Evolutionary conservation across 1,284 basidiomycete genomes (phyloP), one percentile per base, ranked within the genome.

Genomic region (Bjerkandera adusta): DNA sequence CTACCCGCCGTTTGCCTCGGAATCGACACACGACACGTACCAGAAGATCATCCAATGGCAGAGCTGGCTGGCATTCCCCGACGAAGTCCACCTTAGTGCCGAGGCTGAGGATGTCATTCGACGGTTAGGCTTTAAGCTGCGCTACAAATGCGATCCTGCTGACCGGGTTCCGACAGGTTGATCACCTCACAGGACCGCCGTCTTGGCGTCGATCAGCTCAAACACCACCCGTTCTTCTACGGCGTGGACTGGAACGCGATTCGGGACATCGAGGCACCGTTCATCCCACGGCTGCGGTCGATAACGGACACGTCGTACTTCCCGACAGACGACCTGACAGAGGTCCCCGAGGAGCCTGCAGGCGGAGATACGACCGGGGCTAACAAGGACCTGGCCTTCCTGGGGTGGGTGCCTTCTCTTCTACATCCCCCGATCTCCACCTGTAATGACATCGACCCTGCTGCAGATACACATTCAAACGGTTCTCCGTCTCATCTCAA

Each of bases 41-140:
- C 88, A 95, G 68, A 99, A 99, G 75, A 99, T 99, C 59, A 85
- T 99, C 53, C 90, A 96, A 48, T 98, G 95, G 96, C 80, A 83
- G 39, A 82, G 83, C 59, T 93, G 94, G 69, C 79, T 94, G 42
- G 85, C 76, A 67, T 96, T 99, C 75, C 97, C 97, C 0, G 94
- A 98, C 60, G 96, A 99, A 60, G 91, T 98, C 2, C 93, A 92
- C 64, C 83, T 99, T 47, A 92, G 88, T 46, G 80, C 84, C 47
- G 96, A 98, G 70, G 90, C 92, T 0, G 93, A 97, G 62, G 89
- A 97, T 66, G 72, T 99, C 59, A 88, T 99, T 61, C 75, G 86
- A 61, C 75, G 86, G 90, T 87, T 51, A 36, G 72, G 67, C 15
- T 10, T 48, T 49, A 20, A 20, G 43, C 38, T 27, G 42, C 33